Evolutionary conservation across 345 rosid genomes (phyloP).

Genomic region (Linum trigynum): DNA sequence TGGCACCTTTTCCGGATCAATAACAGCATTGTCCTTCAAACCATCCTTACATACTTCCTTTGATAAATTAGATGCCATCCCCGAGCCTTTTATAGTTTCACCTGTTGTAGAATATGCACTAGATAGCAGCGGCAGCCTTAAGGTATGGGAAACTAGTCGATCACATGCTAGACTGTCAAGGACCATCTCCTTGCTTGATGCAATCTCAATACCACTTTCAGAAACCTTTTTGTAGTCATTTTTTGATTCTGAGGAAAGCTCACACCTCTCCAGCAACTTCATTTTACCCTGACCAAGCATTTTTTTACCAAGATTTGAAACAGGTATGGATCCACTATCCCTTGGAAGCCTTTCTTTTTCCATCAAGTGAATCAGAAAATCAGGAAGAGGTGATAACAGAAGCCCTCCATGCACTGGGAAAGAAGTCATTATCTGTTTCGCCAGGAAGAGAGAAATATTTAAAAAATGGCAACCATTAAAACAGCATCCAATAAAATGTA

Average conservation of each 20-base stretch:
- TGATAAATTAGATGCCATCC: slow-evolving; percentile 26
- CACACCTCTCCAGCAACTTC: slow-evolving; percentile 33
- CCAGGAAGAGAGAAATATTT: slow-evolving; percentile 18
- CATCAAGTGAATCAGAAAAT: slow-evolving; percentile 42
- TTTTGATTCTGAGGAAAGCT: slow-evolving; percentile 32
- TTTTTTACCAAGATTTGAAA: slow-evolving; percentile 24
- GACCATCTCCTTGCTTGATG: slow-evolving; percentile 32
- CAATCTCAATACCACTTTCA: slow-evolving; percentile 20
- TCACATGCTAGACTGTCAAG: slow-evolving; percentile 39
- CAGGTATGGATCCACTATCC: slow-evolving; percentile 26
- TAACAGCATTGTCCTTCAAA: slow-evolving; percentile 29
- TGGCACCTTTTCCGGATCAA: slow-evolving; percentile 29
- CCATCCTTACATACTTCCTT: slow-evolving; percentile 27
- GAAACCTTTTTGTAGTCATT: slow-evolving; percentile 24
- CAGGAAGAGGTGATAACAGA: slow-evolving; percentile 78
- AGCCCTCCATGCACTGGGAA: slow-evolving; percentile 37
- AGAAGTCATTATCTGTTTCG: slow-evolving; percentile 72
- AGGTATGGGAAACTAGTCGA: slow-evolving; percentile 55
- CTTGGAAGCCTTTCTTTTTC: slow-evolving; percentile 31
- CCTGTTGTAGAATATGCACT: slow-evolving; percentile 29
- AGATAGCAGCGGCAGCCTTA: slow-evolving; percentile 63
- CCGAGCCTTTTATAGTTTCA: slow-evolving; percentile 25
- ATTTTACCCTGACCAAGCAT: slow-evolving; percentile 33
- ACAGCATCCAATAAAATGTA: slow-evolving; percentile 4
- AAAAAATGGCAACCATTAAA: slow-evolving; percentile 4